A percentile compares a stretch with the other conserved stretches of the same genome.
Conservation (phyloP, 2,329 filamentous ascomycete genomes). For the Alternaria ethzedia region DNA sequence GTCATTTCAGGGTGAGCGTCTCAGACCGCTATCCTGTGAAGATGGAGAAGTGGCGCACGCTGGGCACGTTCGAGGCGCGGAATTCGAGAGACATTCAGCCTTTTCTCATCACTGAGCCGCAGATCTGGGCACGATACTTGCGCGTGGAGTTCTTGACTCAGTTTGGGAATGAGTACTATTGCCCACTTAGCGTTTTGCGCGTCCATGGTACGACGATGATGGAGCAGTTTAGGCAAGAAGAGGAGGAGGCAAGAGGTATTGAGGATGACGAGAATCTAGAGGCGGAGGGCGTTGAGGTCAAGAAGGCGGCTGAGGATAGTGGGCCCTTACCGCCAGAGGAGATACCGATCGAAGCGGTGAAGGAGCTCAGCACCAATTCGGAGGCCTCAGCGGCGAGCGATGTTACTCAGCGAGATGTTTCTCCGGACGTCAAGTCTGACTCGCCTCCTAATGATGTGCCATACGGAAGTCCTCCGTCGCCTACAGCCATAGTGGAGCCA, state of each 20-base stretch:
- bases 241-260: conserved; percentile 67
- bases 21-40: conserved; percentile 96
- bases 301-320: conserved; percentile 45
- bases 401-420: background rate
- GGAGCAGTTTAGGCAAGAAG: conserved; percentile 90
- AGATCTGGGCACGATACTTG: conserved; percentile 94
- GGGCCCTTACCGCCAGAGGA: conserved; percentile 26
- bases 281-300: conserved; percentile 47
- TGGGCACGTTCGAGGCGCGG: conserved; percentile 87
- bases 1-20: conserved; percentile 87
- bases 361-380: conserved; percentile 11
- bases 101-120: conserved; percentile 90
- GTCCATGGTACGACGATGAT: conserved; percentile 95
- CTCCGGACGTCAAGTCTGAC: background rate
- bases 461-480: background rate
- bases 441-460: background rate
- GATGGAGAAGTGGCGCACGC: conserved; percentile 84
- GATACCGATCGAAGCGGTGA: conserved; percentile 23
- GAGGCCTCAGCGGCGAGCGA: background rate
- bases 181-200: conserved; percentile 85
- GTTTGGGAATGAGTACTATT: conserved; percentile 97
- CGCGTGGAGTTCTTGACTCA: conserved; percentile 91
- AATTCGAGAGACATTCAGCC: conserved; percentile 95
- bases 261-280: conserved; percentile 65
- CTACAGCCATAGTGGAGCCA: background rate